Evolutionary conservation across 495 filamentous ascomycete species (phyloP).

Genomic region (Penicillium antarcticum): DNA sequence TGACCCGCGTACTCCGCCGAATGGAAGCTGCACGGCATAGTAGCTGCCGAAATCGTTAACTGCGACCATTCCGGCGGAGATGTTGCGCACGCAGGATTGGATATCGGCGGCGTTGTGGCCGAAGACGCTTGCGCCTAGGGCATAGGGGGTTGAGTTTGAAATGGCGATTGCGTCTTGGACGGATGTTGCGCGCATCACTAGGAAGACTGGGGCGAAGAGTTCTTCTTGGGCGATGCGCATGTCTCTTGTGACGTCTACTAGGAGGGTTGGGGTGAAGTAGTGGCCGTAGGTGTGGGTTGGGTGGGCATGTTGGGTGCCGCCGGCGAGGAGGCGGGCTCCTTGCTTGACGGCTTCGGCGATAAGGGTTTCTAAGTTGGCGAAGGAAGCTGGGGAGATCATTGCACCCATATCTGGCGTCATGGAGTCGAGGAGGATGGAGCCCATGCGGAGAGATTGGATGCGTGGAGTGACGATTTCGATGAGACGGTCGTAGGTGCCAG

Average conservation of each 20-base stretch:
- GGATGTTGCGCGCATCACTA: slow-evolving; percentile 67
- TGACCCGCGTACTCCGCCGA: slow-evolving; percentile 81
- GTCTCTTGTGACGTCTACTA: slow-evolving; percentile 72
- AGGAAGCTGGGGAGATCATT: slow-evolving; percentile 75
- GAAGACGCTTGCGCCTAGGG: slow-evolving; percentile 81
- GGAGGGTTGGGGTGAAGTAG: slow-evolving; percentile 87
- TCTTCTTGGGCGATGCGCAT: slow-evolving; percentile 90
- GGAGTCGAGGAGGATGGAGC: slow-evolving; percentile 57
- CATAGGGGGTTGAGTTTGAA: slow-evolving; percentile 75
- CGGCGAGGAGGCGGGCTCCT: slow-evolving; percentile 77
- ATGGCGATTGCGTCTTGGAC: slow-evolving; percentile 62
- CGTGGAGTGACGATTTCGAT: slow-evolving; percentile 66
- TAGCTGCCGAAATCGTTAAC: slow-evolving; percentile 93
- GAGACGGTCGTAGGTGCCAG: slow-evolving; percentile 68
- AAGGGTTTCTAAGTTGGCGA: slow-evolving; percentile 65
- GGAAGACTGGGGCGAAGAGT: slow-evolving; percentile 87
- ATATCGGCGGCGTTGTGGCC: slow-evolving; percentile 52
- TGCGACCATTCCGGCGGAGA: slow-evolving; percentile 84
- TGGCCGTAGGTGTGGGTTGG: slow-evolving; percentile 70
- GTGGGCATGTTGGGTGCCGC: slow-evolving; percentile 71
- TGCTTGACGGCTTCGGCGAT: slow-evolving; percentile 71
- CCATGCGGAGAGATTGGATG: slow-evolving; percentile 68
- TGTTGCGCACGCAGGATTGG: slow-evolving; percentile 56
- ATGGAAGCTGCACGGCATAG: slow-evolving; percentile 90
- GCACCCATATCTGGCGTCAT: slow-evolving; percentile 72